Conservation (phyloP, 2,329 filamentous ascomycete genomes). For the Chaetomium globosum region DNA sequence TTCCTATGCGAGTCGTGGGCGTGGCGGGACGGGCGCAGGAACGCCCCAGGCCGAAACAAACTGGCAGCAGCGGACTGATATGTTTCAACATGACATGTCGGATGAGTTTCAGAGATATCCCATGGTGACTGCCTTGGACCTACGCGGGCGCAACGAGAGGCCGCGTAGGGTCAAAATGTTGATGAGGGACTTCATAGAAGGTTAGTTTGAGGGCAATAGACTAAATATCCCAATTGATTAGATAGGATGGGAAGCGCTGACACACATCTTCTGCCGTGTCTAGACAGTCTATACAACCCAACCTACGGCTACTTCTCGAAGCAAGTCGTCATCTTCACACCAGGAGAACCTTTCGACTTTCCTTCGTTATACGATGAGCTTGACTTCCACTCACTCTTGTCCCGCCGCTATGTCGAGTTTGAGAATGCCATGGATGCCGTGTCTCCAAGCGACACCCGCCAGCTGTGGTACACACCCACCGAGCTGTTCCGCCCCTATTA, state of each 20-base stretch:
- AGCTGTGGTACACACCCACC: constrained; percentile 97
- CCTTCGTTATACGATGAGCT: constrained; percentile 77
- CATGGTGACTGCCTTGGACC: constrained; percentile 77
- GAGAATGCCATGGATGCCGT: constrained; percentile 83
- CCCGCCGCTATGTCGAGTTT: constrained; percentile 82
- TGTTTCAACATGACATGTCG: constrained; percentile 74
- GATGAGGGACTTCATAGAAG: constrained; percentile 95
- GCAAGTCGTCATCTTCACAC: constrained; percentile 92
- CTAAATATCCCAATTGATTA: background rate
- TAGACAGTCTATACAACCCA: constrained; percentile 94
- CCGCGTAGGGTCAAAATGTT: constrained; percentile 94
- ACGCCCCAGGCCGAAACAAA: constrained; percentile 61
- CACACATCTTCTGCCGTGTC: constrained; percentile 8
- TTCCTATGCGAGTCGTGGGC: constrained; percentile 32
- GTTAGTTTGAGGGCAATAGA: constrained; percentile 48
- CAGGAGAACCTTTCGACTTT: constrained; percentile 91
- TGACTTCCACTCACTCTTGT: constrained; percentile 76
- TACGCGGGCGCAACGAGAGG: constrained; percentile 72
- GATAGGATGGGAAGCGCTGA: background rate
- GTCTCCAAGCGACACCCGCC: constrained; percentile 71
- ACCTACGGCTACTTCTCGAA: constrained; percentile 96
- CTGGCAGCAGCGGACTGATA: constrained; percentile 82
- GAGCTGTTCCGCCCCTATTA: constrained; percentile 97
- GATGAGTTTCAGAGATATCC: constrained; percentile 83
- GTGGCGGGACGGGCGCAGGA: constrained; percentile 18